Base-by-base conservation (phyloP, 2,329 filamentous ascomycete species). In the Microthyrium microscopicum region DNA sequence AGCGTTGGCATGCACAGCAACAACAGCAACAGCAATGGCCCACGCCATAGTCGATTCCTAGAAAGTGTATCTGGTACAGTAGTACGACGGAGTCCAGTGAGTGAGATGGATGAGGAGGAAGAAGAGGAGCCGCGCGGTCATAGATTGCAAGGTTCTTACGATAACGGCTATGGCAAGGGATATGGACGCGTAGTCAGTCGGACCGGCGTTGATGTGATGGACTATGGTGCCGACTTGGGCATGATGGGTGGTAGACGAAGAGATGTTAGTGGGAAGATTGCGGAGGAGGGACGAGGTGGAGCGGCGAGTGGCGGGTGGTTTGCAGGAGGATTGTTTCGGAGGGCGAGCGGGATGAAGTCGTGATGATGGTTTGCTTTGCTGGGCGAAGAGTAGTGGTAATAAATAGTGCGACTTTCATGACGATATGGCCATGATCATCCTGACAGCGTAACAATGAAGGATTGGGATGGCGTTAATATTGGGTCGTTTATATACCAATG, bases 201-300 rank as follows among this genome's bases (percentile, higher is more conserved):
- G 24, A 56, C 53, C 4, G 62, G 62, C 4, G 56, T 60, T 3
- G 62, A 66, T 32, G 55, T 61, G 35, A 48, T 53, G 15, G 57
- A 56, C 35, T 44, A 45, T 41, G 50, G 49, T 15, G 44, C 47
- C 34, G 44, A 52, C 43, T 38, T 54, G 30, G 52, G 49, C 13
- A 49, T 44, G 26, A n/a, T n/a, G n/a, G 44, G 43, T 8, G 52
- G 36, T 40, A 57, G 54, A 13, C 57, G 66, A 29, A 57, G 76
- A 29, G 72, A 77, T 39, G 76, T 81, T 3, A 83, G 77, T 47
- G 79, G 78, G 1, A 81, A 78, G 58, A 54, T 73, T 35, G 77
- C 66, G 0, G 78, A 84, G 50, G 79, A 85, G 49, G 78, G 78
- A 2, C 57, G 66, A 29, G 70, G 55, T 3, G 58, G 16, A n/a